A percentile compares a stretch with the other conserved stretches of the same genome.
Evolutionary conservation across 2,329 filamentous ascomycete species (phyloP).

Genomic region (Fusarium xyrophilum): DNA sequence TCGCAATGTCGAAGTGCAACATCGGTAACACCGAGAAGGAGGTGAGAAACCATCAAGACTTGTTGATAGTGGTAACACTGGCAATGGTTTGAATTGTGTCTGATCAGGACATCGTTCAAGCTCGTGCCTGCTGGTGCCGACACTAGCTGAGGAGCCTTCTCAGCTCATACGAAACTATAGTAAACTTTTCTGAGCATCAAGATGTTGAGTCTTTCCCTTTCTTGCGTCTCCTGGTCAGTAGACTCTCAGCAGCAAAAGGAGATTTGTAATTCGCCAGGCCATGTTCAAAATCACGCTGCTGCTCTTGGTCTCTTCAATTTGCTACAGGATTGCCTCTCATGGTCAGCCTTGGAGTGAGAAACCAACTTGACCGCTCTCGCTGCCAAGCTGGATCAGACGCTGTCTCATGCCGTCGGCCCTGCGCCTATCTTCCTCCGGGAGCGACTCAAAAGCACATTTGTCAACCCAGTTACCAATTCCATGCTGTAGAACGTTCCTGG

Average conservation of each 20-base stretch:
- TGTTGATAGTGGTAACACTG: neutral
- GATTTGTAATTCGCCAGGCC: neutral
- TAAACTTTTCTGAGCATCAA: neutral
- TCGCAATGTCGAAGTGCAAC: neutral
- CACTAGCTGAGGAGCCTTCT: neutral
- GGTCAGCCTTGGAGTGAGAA: conserved; percentile 67
- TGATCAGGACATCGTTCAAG: neutral
- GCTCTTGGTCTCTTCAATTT: neutral
- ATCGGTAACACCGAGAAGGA: neutral
- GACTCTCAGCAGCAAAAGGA: neutral
- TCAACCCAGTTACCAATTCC: conserved; percentile 72
- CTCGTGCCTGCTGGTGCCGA: neutral
- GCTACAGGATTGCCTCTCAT: conserved; percentile 42
- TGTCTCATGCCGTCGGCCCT: conserved; percentile 70
- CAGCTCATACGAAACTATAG: neutral
- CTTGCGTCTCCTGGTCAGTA: neutral
- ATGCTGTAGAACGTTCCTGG: conserved; percentile 78
- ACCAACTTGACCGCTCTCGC: conserved; percentile 66
- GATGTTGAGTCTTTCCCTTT: neutral
- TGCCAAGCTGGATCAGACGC: conserved; percentile 67
- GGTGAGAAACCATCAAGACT: neutral
- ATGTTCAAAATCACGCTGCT: neutral
- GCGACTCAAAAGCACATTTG: conserved; percentile 60
- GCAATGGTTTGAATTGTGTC: neutral
- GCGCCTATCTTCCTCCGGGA: conserved; percentile 53